Base-by-base conservation (phyloP, 345 rosid genomes). In the Citrus sinensis region DNA sequence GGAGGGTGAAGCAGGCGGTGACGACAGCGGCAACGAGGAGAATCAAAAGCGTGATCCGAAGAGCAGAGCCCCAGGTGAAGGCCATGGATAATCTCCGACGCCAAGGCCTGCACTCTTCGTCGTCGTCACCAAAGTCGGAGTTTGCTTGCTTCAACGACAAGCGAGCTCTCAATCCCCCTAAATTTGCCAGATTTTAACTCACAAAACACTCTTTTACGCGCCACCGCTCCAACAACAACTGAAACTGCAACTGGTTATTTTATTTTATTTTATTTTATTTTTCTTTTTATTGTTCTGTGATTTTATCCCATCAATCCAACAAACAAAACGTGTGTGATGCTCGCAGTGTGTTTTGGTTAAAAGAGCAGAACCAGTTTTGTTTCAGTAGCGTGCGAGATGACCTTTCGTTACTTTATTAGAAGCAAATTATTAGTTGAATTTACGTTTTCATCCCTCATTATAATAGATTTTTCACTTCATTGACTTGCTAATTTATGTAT, bases 1-100 rank as follows among this genome's bases (percentile, higher is more conserved):
- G 99, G 78, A 94, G 94, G 71, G 97, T 92, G 87, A 87, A 92
- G 73, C 89, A 93, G 80, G 98, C 99, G 80, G 86, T 71, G 82
- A 89, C 79, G 70, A 84, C 88, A 68, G 93, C 93, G 78, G 89
- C 91, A 10, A 90, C 11, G 79, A 97, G 98, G 40, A 88, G 72
- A 37, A 92, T 75, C 70, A 97, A 90, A 79, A 97, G 87, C 29
- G 88, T 77, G 82, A 94, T 78, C 82, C 97, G 84, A 64, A 93
- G 85, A 81, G 89, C 97, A 78, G 97, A 90, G 77, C 86, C 87
- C 98, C 92, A 88, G 39, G 93, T 78, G 35, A 89, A 84, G 74
- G 93, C 94, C 98, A 94, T 92, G 17, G 86, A 87, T 63, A 91
- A 87, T 70, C 84, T 68, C 39, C 84, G 90, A 77, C 92, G 89